Evolutionary conservation across 352 stramenopile genomes (phyloP), one percentile per base, ranked within the genome.

Genomic region (Pythium coloratum): DNA sequence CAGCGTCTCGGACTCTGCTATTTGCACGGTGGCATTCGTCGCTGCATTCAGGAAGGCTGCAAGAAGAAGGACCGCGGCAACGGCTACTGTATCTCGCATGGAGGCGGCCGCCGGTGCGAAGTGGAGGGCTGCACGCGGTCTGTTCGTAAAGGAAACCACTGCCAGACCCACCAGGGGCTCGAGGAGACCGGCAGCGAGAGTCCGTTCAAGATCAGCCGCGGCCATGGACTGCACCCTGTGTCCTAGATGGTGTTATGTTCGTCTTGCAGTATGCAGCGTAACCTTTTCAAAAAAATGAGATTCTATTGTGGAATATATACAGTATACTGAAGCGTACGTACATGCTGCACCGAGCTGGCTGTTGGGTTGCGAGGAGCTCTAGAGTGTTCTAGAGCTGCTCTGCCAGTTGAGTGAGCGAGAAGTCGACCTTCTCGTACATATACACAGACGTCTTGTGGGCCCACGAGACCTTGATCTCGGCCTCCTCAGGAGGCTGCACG

Each of bases 61-160:
- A 88, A 85, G 63, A 92, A 92, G 69, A 92, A 92, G 59, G 86
- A 92, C 58, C 81, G 86, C 24, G 86, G 86, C 47, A 93, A 93
- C 38, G 86, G 84, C 10, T 92, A 88, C 53, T 94, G 86, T 71
- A 91, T 93, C 64, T 87, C 82, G 1, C 86, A 94, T 50, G 86
- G 86, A 36, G 84, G 86, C 24, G 88, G 88, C 3, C 77, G 85
- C 13, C 84, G 86, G 0, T 96, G 88, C 55, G 80, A 86, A 26
- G 71, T 78, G 32, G 36, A 73, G 0, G 75, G 70, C 20, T 96
- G 88, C 62, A 78, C 75, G 12, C 80, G 83, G 8, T 91, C 82
- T 0, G 82, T 91, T 33, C 82, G 84, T 6, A 91, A 90, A 36
- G 86, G 86, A n/a, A 90, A 91, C 44, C 72, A 84, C 38, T 94